Conservation (phyloP, 2,329 filamentous ascomycete species). For the Aspergillus phoenicis region DNA sequence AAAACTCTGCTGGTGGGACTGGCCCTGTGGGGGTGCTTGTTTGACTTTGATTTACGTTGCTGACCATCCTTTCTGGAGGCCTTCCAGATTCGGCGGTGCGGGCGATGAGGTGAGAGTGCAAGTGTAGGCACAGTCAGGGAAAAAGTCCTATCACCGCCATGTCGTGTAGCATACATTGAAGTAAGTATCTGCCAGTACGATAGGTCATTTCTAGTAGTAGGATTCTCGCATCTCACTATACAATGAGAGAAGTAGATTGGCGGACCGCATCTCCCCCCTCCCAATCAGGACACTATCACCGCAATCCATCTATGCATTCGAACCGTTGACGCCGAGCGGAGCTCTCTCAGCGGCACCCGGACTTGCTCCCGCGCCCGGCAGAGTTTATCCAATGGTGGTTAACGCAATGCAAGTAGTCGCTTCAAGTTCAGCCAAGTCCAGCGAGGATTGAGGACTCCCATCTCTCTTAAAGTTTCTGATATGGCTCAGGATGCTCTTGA, state of each 20-base stretch:
- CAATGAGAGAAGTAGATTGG: not conserved
- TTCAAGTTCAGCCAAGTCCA: too few relatives aligned
- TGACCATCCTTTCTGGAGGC: slow-evolving; percentile 1
- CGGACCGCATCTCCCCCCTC: not conserved
- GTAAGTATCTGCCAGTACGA: not conserved
- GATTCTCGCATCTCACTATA: not conserved
- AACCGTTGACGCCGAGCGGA: slow-evolving; percentile 15
- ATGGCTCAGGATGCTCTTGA: not conserved
- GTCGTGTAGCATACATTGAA: not conserved
- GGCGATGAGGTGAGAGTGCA: not conserved
- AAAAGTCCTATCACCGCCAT: not conserved
- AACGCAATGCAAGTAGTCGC: not conserved
- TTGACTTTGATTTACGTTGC: slow-evolving; percentile 13
- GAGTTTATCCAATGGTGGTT: slow-evolving; percentile 3
- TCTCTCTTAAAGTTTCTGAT: not conserved
- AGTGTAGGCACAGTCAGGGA: not conserved
- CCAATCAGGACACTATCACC: slow-evolving; percentile 1
- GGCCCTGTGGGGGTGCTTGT: slow-evolving; percentile 8
- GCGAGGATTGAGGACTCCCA: not conserved
- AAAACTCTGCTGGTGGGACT: slow-evolving; percentile 27
- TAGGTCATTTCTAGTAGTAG: not conserved
- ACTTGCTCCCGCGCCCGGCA: slow-evolving; percentile 6
- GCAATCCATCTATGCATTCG: slow-evolving; percentile 10
- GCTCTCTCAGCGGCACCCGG: slow-evolving; percentile 1
- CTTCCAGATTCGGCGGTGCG: not conserved